Evolutionary conservation across 2,329 filamentous ascomycete genomes (phyloP).

Genomic region (Colletotrichum sp.): DNA sequence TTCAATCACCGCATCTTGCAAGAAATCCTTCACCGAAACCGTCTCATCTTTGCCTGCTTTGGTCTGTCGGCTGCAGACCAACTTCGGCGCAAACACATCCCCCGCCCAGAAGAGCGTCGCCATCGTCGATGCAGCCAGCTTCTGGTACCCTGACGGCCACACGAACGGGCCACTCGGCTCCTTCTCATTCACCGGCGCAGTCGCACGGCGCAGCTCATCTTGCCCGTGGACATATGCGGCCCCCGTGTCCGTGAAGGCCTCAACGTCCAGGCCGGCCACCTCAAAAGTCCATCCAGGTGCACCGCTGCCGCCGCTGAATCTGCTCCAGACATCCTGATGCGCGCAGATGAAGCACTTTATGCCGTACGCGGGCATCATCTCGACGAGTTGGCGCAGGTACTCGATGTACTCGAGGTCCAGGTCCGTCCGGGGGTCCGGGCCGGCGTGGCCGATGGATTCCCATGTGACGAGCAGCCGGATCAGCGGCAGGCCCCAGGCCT

Average conservation of each 20-base stretch:
- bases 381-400: conserved; percentile 39
- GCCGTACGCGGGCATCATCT: conserved; percentile 41
- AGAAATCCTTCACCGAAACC: conserved; percentile 31
- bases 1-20: conserved; percentile 38
- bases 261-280: conserved; percentile 42
- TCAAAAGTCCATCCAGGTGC: conserved; percentile 48
- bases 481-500: conserved; percentile 42
- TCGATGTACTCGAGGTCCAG: conserved; percentile 43
- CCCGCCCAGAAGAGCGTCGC: conserved; percentile 32
- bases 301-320: conserved; percentile 46
- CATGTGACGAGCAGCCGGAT: conserved; percentile 47
- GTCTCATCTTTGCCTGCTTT: neutral
- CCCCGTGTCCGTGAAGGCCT: conserved; percentile 30
- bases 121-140: conserved; percentile 38
- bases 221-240: conserved; percentile 40
- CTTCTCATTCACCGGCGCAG: conserved; percentile 28
- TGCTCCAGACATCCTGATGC: conserved; percentile 48
- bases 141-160: conserved; percentile 43
- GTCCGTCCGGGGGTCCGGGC: conserved; percentile 35
- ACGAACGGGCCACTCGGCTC: conserved; percentile 41
- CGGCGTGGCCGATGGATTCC: conserved; percentile 42
- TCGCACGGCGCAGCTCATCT: conserved; percentile 33
- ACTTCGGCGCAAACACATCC: conserved; percentile 27
- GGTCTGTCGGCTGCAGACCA: conserved; percentile 19
- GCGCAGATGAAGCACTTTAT: conserved; percentile 47